Evolutionary conservation across 1,284 basidiomycete species (phyloP), one percentile per base, ranked within the genome.

Genomic region (Melampsora americana): DNA sequence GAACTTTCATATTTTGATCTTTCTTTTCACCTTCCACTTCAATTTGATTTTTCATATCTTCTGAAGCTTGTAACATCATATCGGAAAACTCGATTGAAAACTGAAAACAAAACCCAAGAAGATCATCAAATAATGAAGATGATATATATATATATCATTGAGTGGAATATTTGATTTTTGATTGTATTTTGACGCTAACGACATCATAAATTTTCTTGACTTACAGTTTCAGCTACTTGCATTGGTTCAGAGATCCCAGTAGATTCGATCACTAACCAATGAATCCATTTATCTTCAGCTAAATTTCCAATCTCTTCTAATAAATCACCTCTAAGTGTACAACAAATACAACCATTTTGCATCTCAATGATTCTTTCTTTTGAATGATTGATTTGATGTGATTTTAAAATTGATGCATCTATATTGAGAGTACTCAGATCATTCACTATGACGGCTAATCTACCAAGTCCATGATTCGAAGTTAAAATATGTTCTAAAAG

Each of bases 291-390:
- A 35, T 82, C 79, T 30, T 83, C 81, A 0, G 85, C 84, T 0
- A 86, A 79, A 5, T 79, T 79, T 0, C 84, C 84, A 16, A 86
- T 83, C 77, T 85, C 84, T 74, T 85, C 85, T n/a, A 86, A 80
- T 44, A 86, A 77, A 74, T 86, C 85, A 6, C 83, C 84, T 46
- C 85, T 83, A 1, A 86, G 81, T 0, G 85, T 86, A 78, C 85
- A 85, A 81, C 85, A 86, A 73, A 86, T 85, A 78, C 85, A 85
- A 79, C 82, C 83, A 79, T 84, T 85, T 78, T 85, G 83, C 82
- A 86, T 83, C 79, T 84, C 82, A 0, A 86, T 83, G 5, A 86
- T 80, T 39, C 82, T 82, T 79, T 85, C 85, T 62, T 84, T 82
- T 59, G 81, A 81, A 72, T 84, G 82, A 5, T 82, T 83, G 42